phyloP scores from a whole-genome alignment of 805 yeast species.

The Diddensiella santjacobensis region DNA sequence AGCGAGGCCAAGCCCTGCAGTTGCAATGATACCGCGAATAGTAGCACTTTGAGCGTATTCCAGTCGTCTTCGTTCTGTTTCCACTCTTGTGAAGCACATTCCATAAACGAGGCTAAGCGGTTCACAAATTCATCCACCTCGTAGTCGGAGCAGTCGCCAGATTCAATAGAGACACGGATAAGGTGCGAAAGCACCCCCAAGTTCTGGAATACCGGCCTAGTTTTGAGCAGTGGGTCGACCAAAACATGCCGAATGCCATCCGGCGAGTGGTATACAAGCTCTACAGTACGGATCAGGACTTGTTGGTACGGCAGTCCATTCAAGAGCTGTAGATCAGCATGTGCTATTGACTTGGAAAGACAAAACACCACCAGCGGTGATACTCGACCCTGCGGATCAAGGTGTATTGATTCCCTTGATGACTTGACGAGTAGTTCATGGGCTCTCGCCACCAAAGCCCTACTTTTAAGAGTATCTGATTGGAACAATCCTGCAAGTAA shows the following conservation, averaged over 20 bases:
- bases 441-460: neutral
- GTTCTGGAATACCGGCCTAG: constrained; percentile 5
- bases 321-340: neutral
- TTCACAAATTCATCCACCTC: constrained; percentile 1
- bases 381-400: neutral
- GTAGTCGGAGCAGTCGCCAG: neutral
- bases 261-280: constrained; percentile 1
- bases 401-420: neutral
- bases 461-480: neutral
- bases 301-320: neutral
- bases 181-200: constrained; percentile 20
- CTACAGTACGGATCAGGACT: neutral
- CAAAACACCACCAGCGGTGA: constrained; percentile 1
- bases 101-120: constrained; percentile 5
- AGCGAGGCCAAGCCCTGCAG: constrained; percentile 26
- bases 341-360: constrained; percentile 1
- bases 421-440: constrained; percentile 4
- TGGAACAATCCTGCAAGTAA: constrained; percentile 21
- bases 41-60: constrained; percentile 20
- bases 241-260: neutral
- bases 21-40: constrained; percentile 27
- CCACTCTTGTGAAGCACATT: constrained; percentile 1
- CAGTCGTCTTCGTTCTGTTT: constrained; percentile 5
- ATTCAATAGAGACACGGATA: constrained; percentile 6
- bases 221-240: neutral